Base-by-base conservation (phyloP, 2,329 filamentous ascomycete species). In the Furcasterigmium furcatum region DNA sequence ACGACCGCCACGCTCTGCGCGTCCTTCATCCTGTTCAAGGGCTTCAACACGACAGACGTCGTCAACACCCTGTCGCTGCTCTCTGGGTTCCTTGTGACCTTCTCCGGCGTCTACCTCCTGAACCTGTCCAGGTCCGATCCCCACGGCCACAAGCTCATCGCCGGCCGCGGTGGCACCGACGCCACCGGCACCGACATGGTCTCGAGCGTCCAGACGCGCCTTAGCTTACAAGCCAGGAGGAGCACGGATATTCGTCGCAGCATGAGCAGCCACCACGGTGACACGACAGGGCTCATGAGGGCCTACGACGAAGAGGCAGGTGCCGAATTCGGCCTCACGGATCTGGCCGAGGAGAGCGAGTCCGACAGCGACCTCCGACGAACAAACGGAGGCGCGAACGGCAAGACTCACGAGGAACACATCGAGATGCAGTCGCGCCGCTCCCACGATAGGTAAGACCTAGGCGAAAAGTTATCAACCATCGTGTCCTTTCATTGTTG, bases 91-190 rank as follows among this genome's bases (percentile, higher is more conserved):
- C 80, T 97, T 47, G 84, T 94, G 54, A 97, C 95, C 49, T 97
- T 97, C 64, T 87, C 91, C 4, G 92, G 92, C 22, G 92, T 97
- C 44, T 97, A 97, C 67, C 81, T 97, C 6, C 80, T 97, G 55
- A 97, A 97, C 61, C 82, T 99, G n/a, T 96, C 92, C 1, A 85
- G 94, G 58, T 80, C 85, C 54, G 94, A 99, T 60, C 91, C 94
- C 1, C 84, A 95, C 59, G 91, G 91, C 43, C 82, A 77, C 47
- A 80, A 78, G 47, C 64, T 85, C 52, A 72, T 87, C 29, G 78
- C 80, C 44, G 79, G 80, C 44, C 83, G 71, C 38, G 63, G 77
- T 54, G 77, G 80, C 48, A 79, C 84, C 42, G 89, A 95, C 61
- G 87, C 86, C 41, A 87, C 91, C 5, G 94, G 92, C 12, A 96